Conservation (phyloP, 2,329 filamentous ascomycete genomes). For the Berkeleyomyces basicola region DNA sequence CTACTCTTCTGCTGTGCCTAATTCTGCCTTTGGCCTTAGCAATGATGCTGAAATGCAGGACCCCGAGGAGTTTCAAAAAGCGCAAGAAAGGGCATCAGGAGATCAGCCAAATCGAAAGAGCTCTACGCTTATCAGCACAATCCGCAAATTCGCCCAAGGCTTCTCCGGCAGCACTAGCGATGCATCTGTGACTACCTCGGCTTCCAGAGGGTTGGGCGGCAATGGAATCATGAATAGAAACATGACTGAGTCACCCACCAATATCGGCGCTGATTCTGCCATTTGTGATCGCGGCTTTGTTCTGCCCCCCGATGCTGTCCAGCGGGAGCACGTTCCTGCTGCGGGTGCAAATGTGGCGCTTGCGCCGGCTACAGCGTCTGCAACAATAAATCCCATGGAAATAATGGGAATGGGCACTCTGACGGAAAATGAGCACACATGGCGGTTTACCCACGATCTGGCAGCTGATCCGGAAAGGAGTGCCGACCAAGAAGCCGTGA, state of each 20-base stretch:
- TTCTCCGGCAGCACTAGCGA: conserved; percentile 6
- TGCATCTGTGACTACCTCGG: not conserved
- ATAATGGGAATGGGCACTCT: not conserved
- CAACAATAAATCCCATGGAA: conserved; percentile 5
- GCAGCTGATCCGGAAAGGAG: not conserved
- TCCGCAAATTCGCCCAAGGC: conserved; percentile 5
- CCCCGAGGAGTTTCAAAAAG: conserved; percentile 4
- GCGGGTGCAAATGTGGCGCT: not conserved
- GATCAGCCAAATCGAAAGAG: conserved; percentile 1
- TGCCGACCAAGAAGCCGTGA: not conserved
- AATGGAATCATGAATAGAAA: conserved; percentile 3
- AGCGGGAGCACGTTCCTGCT: not conserved
- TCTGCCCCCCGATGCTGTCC: not conserved
- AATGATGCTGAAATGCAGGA: conserved; percentile 3
- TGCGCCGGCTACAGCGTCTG: not conserved
- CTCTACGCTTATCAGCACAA: conserved; percentile 6
- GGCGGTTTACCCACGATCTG: not conserved
- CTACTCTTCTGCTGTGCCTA: conserved; percentile 13
- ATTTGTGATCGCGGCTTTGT: conserved; percentile 2
- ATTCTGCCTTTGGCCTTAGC: conserved; percentile 12
- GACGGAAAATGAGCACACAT: conserved; percentile 1
- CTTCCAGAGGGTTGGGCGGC: not conserved
- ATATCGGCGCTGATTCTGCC: conserved; percentile 18
- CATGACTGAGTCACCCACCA: conserved; percentile 14
- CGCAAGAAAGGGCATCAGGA: not conserved